A percentile compares a stretch with the other conserved stretches of the same genome.
These are phyloP conservation scores for Polygonum maritimum DNA, from an alignment of 148 eudicot genomes.

Conservation along the genomic window DNA sequence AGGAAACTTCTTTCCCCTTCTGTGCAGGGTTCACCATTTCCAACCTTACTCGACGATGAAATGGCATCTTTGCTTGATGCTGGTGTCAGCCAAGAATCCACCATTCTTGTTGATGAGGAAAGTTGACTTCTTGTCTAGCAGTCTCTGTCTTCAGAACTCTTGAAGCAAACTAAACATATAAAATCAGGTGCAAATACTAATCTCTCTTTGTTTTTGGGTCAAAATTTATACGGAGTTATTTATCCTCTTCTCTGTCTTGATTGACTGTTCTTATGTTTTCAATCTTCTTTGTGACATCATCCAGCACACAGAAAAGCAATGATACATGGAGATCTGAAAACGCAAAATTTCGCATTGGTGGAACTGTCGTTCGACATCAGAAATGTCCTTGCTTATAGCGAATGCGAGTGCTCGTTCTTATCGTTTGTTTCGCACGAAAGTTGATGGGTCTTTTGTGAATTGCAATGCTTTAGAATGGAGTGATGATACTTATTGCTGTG, in stretches of 20 bases:
- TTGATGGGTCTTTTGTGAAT: too few relatives aligned
- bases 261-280: too few relatives aligned
- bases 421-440: too few relatives aligned
- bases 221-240: too few relatives aligned
- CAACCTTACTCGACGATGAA: conserved; percentile 72
- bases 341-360: neutral
- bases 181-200: neutral
- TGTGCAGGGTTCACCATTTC: conserved; percentile 72
- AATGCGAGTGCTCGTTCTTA: too few relatives aligned
- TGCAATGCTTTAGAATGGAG: too few relatives aligned
- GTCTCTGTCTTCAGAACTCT: neutral
- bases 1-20: neutral
- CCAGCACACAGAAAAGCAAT: too few relatives aligned
- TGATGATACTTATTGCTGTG: too few relatives aligned
- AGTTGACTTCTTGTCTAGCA: conserved; percentile 13
- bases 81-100: conserved; percentile 68
- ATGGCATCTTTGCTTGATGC: conserved; percentile 73
- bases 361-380: neutral
- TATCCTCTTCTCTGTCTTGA: too few relatives aligned
- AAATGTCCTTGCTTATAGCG: neutral
- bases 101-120: conserved; percentile 72
- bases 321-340: too few relatives aligned
- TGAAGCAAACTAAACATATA: neutral
- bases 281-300: too few relatives aligned
- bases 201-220: neutral